These are phyloP conservation scores for Fusarium vanettenii DNA, from an alignment of 2,329 filamentous ascomycete genomes.

Conservation along the genomic window DNA sequence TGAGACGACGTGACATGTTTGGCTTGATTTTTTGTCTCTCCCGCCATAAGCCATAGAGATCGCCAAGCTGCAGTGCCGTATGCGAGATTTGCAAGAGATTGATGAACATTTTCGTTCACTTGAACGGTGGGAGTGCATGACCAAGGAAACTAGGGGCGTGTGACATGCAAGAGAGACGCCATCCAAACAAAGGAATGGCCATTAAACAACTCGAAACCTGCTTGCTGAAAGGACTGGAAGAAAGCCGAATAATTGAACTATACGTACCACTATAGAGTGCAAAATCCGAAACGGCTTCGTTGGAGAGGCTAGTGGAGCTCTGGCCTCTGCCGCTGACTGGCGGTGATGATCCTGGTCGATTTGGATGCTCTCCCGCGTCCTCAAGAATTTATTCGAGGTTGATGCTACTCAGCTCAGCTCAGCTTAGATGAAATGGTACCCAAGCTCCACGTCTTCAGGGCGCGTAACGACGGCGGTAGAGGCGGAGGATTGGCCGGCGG, in stretches of 20 bases:
- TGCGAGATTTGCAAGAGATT: slow-evolving; percentile 25
- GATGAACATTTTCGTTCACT: slow-evolving; percentile 13
- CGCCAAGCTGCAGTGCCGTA: slow-evolving; percentile 19
- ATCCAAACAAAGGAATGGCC: slow-evolving; percentile 1
- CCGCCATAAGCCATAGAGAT: slow-evolving; percentile 9
- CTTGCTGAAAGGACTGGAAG: background rate
- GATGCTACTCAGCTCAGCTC: background rate
- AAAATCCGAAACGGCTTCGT: slow-evolving; percentile 35
- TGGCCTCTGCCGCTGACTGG: slow-evolving; percentile 26
- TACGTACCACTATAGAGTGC: slow-evolving; percentile 36
- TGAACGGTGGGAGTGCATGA: slow-evolving; percentile 22
- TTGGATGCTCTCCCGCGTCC: slow-evolving; percentile 18
- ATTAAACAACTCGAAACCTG: background rate
- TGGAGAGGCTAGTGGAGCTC: slow-evolving; percentile 27
- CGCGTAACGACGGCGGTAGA: slow-evolving; percentile 14
- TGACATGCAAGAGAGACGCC: background rate
- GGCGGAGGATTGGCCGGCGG: slow-evolving; percentile 7
- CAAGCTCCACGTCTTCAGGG: slow-evolving; percentile 15
- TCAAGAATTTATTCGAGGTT: background rate
- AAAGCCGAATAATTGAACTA: slow-evolving; percentile 4
- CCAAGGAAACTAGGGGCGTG: slow-evolving; percentile 14
- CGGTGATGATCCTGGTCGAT: slow-evolving; percentile 24
- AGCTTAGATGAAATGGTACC: background rate
- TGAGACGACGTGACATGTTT: slow-evolving; percentile 1
- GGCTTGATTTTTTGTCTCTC: slow-evolving; percentile 11